Conservation (phyloP, 148 eudicot species). For the Nepenthes mirabilis region DNA sequence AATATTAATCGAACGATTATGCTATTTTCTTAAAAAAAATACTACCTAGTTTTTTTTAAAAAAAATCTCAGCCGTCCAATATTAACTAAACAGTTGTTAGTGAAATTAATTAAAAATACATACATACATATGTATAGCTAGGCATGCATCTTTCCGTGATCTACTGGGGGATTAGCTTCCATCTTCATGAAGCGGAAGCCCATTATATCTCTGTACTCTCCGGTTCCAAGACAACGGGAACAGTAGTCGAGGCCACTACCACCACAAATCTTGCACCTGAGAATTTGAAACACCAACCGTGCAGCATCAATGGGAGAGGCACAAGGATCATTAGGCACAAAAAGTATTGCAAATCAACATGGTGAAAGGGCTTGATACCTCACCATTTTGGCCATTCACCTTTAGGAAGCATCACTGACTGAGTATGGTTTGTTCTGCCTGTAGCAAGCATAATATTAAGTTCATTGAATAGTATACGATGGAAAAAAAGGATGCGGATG, state of each 20-base stretch:
- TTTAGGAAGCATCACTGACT: slow-evolving; percentile 59
- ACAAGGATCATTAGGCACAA: neutral
- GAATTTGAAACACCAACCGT: no score
- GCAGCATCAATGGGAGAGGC: neutral
- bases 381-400: slow-evolving; percentile 98
- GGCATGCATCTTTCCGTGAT: neutral
- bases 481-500: no score
- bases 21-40: no score
- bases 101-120: no score
- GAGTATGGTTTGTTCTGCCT: slow-evolving; percentile 61
- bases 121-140: no score
- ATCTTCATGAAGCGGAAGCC: slow-evolving; percentile 71
- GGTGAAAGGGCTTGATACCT: slow-evolving; percentile 9
- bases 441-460: neutral
- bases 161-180: slow-evolving; percentile 15
- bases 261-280: slow-evolving; percentile 78
- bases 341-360: neutral
- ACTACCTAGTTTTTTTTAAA: no score
- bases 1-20: no score
- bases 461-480: no score
- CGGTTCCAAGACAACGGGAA: slow-evolving; percentile 73
- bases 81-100: no score
- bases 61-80: no score
- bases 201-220: slow-evolving; percentile 63
- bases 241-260: slow-evolving; percentile 86